Conservation (phyloP, 805 yeast genomes). For the Candida chauliodis region DNA sequence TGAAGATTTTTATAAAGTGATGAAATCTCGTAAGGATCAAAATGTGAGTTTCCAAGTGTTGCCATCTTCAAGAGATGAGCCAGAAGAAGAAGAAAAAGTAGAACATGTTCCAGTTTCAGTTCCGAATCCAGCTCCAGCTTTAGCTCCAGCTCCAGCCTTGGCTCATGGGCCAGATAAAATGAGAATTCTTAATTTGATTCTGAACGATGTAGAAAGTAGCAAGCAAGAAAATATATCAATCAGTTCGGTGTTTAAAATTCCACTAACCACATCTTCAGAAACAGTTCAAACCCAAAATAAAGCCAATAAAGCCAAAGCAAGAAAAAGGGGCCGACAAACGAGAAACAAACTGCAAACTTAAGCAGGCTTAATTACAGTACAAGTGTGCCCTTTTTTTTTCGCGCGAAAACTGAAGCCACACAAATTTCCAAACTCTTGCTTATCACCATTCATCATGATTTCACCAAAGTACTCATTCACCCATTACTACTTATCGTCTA, state of each 20-base stretch:
- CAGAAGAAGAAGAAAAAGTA: too few species aligned
- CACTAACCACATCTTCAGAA: background rate
- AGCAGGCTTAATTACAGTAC: too few species aligned
- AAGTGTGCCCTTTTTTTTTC: too few species aligned
- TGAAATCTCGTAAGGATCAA: too few species aligned
- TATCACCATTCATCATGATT: conserved; percentile 22
- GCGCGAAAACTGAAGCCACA: too few species aligned
- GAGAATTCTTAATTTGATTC: background rate
- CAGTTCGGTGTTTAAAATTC: conserved; percentile 1
- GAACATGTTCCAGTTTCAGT: too few species aligned
- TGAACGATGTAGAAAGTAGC: background rate
- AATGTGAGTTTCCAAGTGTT: too few species aligned
- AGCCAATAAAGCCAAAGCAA: background rate
- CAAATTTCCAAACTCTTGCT: background rate
- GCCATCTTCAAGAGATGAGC: too few species aligned
- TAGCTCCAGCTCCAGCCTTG: too few species aligned
- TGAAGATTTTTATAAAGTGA: conserved; percentile 7
- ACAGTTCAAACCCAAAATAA: background rate
- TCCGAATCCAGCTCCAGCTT: too few species aligned
- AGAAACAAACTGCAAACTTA: too few species aligned
- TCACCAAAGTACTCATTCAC: conserved; percentile 41
- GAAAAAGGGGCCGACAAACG: background rate
- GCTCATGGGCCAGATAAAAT: background rate
- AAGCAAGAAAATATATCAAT: conserved; percentile 1
- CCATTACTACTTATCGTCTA: conserved; percentile 27